A percentile compares a stretch with the other conserved stretches of the same genome.
Conservation (phyloP, 352 stramenopile genomes). For the Pythium diclinum region DNA sequence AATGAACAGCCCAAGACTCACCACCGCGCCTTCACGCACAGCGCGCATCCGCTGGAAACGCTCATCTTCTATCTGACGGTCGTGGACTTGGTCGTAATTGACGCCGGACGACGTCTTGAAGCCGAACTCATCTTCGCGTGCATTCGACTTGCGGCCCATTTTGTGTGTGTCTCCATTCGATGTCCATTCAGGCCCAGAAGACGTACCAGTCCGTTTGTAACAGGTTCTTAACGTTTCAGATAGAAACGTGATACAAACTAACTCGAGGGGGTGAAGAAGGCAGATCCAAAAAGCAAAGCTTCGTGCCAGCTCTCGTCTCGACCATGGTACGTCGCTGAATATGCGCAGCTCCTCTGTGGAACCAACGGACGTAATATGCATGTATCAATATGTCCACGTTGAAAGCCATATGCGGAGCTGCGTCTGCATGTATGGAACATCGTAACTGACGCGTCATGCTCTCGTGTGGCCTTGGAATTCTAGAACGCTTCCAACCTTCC, state of each 20-base stretch:
- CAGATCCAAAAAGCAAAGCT: conserved; percentile 23
- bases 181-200: neutral
- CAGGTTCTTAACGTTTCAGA: neutral
- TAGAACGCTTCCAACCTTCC: conserved; percentile 73
- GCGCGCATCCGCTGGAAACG: conserved; percentile 75
- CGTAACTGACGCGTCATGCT: neutral
- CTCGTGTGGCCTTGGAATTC: conserved; percentile 3
- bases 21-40: conserved; percentile 41
- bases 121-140: conserved; percentile 49
- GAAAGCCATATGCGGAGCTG: neutral
- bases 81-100: conserved; percentile 77
- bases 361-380: neutral
- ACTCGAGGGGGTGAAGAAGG: conserved; percentile 20
- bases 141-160: conserved; percentile 32
- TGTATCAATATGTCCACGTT: neutral
- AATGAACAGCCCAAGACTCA: conserved; percentile 22
- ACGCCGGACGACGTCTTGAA: conserved; percentile 79
- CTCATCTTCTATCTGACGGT: conserved; percentile 83
- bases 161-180: conserved; percentile 5
- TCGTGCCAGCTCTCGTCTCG: neutral
- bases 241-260: conserved; percentile 8
- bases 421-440: neutral
- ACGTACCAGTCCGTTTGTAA: neutral
- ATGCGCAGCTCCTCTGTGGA: neutral
- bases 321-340: conserved; percentile 22